Percentiles rank a stretch among this genome's conserved stretches.
Evolutionary conservation across 2,329 filamentous ascomycete species (phyloP).

Genomic region (Verruconis gallopava): DNA sequence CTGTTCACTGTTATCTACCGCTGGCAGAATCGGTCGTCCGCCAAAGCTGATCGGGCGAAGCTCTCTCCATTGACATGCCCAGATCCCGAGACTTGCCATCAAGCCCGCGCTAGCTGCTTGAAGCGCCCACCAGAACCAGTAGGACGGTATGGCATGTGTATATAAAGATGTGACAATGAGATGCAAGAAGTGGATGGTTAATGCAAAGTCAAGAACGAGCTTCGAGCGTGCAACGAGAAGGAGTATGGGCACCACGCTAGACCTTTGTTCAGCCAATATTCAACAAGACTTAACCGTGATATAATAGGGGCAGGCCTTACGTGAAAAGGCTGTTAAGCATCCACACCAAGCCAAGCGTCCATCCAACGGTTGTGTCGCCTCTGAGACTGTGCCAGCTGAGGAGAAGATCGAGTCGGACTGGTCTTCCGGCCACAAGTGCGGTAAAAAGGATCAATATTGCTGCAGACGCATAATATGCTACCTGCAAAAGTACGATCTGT

Average conservation of each 20-base stretch:
- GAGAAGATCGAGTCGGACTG: conserved; percentile 45
- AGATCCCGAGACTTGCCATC: conserved; percentile 65
- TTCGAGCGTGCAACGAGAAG: conserved; percentile 79
- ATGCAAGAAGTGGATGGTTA: conserved; percentile 78
- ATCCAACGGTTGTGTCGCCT: conserved; percentile 56
- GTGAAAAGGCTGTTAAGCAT: conserved; percentile 50
- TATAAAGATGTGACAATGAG: conserved; percentile 68
- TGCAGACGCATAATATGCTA: conserved; percentile 50
- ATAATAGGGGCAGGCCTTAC: too few species aligned
- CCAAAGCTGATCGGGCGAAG: conserved; percentile 80
- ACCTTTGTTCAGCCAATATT: background rate
- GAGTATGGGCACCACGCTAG: conserved; percentile 70
- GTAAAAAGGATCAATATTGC: conserved; percentile 54
- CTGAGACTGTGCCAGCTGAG: conserved; percentile 51
- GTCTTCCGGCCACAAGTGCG: conserved; percentile 49
- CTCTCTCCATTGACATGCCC: conserved; percentile 85
- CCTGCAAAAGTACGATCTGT: conserved; percentile 53
- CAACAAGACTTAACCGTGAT: background rate
- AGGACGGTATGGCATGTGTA: conserved; percentile 59
- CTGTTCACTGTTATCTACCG: conserved; percentile 11
- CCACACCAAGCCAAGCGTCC: conserved; percentile 57
- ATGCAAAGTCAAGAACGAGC: conserved; percentile 84
- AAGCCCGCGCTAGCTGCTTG: conserved; percentile 47
- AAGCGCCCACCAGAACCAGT: conserved; percentile 76
- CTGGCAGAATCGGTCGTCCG: conserved; percentile 30